A percentile compares a stretch with the other conserved stretches of the same genome.
These are phyloP conservation scores for Protomyces arabidopsidicola DNA, from an alignment of 1,139 yeast genomes.

Conservation along the genomic window DNA sequence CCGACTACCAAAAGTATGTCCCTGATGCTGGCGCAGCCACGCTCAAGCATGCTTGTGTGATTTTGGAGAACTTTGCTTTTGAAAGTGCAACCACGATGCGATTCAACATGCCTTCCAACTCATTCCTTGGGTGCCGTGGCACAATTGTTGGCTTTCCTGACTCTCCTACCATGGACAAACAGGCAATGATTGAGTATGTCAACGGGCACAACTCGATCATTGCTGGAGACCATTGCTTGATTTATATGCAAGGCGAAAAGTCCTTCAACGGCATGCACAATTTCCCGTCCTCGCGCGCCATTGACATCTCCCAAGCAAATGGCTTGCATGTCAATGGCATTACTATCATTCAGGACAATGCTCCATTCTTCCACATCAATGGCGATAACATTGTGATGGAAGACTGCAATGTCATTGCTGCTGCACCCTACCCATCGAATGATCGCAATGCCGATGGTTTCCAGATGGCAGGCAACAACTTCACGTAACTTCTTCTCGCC, in stretches of 20 bases:
- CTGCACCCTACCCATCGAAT: not conserved
- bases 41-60: not conserved
- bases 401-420: not conserved
- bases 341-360: not conserved
- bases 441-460: not conserved
- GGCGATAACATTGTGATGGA: not conserved
- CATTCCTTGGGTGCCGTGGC: not conserved
- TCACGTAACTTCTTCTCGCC: not conserved
- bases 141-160: not conserved
- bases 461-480: not conserved
- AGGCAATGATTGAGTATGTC: not conserved
- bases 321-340: not conserved
- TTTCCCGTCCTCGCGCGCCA: not conserved
- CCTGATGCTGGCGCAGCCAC: not conserved
- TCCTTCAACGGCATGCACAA: not conserved
- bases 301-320: not conserved
- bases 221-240: not conserved
- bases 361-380: not conserved
- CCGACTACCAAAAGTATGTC: too few relatives aligned
- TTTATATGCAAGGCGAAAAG: not conserved
- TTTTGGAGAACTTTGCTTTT: not conserved
- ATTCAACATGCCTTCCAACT: not conserved
- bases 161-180: not conserved
- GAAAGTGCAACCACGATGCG: not conserved
- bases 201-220: not conserved